Evolutionary conservation across 176 grass and related monocot species (phyloP), one percentile per base, ranked within the genome.

Genomic region (Oryza officinalis): DNA sequence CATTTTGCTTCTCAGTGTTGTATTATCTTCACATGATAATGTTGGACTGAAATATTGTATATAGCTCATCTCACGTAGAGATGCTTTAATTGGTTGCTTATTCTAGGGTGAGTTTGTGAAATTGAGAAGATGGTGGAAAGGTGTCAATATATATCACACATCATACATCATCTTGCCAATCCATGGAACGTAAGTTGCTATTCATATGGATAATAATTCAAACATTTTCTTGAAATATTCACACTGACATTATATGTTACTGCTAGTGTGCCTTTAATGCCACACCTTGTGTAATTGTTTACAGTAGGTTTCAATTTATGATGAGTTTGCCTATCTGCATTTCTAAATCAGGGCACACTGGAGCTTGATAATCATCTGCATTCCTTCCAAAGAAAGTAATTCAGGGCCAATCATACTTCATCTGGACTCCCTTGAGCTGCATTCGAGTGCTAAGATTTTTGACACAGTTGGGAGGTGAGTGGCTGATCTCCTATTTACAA

Each of bases 121-220:
- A 80, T 80, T 98, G 78, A 95, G 96, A 83, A 92, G 91, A 88
- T 98, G 96, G 96, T 96, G 93, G 91, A 98, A 98, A 92, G 96
- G 89, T 89, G 87, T 94, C 40, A 92, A 90, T 80, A 95, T 95
- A 90, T 98, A 94, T 83, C 78, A 94, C 57, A 95, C 86, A 38
- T 69, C 89, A 63, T 98, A 98, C 59, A 82, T 98, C 71, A 90
- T 98, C 85, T 85, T 98, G 77, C 93, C 96, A 31, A 95, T 98
- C 46, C 93, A 96, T 90, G 85, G 87, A 83, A 79, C 22, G 91
- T 96, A 94, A 92, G 87, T 97, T 84, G 7, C 41, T 87, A 26
- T 74, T 78, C 71, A 27, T 65, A 63, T 13, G 46, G 32, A 84
- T 46, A 45, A 78, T 31, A 30, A 22, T 59, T 86, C 4, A 32